phyloP scores from a whole-genome alignment of 371 early-diverging fungal genomes.

The Mucor plumbeus region DNA sequence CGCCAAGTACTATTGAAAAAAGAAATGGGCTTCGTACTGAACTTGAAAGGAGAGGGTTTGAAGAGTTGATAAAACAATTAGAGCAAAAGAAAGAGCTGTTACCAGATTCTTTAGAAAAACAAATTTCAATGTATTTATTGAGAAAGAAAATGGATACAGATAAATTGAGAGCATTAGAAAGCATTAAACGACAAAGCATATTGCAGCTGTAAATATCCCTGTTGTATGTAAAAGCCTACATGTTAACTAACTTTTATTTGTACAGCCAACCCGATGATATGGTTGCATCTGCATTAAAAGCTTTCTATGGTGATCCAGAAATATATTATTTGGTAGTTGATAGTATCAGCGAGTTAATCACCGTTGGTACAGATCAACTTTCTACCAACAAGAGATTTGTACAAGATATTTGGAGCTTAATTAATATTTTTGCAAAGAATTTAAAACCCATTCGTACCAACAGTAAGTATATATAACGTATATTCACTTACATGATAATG shows the following conservation, averaged over 20 bases:
- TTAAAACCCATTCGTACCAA: conserved; percentile 30
- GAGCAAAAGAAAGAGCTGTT: conserved; percentile 38
- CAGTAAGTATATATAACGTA: conserved; percentile 20
- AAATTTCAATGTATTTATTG: conserved; percentile 50
- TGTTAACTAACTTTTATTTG: not conserved
- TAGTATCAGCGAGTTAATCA: conserved; percentile 40
- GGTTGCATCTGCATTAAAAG: conserved; percentile 37
- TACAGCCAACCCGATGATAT: conserved; percentile 49
- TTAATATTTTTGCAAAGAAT: conserved; percentile 41
- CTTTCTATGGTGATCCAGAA: conserved; percentile 43
- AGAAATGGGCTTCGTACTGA: conserved; percentile 59
- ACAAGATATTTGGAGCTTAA: conserved; percentile 47
- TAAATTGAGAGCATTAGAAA: conserved; percentile 53
- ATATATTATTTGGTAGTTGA: conserved; percentile 50
- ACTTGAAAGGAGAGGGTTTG: conserved; percentile 62
- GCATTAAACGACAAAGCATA: conserved; percentile 41
- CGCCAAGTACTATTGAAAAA: conserved; percentile 57
- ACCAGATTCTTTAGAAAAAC: conserved; percentile 47
- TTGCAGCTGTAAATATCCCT: conserved; percentile 39
- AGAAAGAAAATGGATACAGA: conserved; percentile 57
- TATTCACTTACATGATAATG: not conserved
- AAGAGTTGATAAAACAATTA: conserved; percentile 49
- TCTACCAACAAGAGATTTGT: conserved; percentile 35
- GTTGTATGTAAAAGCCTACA: not conserved
- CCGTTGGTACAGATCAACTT: conserved; percentile 30